Conservation (phyloP, 768 basidiomycete genomes). For the Boletus huronensis region DNA sequence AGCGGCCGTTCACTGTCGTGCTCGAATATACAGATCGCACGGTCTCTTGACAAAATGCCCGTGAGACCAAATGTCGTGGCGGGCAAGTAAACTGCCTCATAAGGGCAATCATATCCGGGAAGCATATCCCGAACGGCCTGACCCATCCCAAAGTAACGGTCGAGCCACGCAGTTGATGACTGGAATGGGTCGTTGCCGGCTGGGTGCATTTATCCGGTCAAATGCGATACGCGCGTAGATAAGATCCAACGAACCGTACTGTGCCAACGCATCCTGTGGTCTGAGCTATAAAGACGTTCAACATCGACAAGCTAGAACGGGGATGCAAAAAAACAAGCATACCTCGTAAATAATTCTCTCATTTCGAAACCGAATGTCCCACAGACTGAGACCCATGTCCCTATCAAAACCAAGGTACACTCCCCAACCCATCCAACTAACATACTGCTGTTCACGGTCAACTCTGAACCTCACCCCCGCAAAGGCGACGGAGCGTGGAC, state of each 20-base stretch:
- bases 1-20: conserved; percentile 56
- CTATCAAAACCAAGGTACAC: conserved; percentile 60
- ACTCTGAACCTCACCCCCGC: conserved; percentile 57
- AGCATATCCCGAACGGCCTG: conserved; percentile 53
- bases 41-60: conserved; percentile 44
- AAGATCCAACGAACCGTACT: conserved; percentile 41
- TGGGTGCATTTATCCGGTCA: conserved; percentile 16
- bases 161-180: conserved; percentile 58
- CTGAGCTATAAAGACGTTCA: conserved; percentile 36
- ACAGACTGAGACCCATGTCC: conserved; percentile 63
- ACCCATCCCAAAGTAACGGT: conserved; percentile 65
- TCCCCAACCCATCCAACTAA: conserved; percentile 70
- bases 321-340: conserved; percentile 1
- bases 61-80: conserved; percentile 48
- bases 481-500: conserved; percentile 61
- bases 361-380: conserved; percentile 54
- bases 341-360: conserved; percentile 64
- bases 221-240: background rate
- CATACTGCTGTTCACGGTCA: conserved; percentile 46
- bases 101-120: conserved; percentile 65
- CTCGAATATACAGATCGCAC: conserved; percentile 65
- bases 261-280: conserved; percentile 62
- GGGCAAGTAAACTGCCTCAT: conserved; percentile 57
- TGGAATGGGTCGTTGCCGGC: conserved; percentile 63
- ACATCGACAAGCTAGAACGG: background rate